Evolutionary conservation across 108 stramenopile species (phyloP).

Genomic region (Asterionellopsis glacialis): DNA sequence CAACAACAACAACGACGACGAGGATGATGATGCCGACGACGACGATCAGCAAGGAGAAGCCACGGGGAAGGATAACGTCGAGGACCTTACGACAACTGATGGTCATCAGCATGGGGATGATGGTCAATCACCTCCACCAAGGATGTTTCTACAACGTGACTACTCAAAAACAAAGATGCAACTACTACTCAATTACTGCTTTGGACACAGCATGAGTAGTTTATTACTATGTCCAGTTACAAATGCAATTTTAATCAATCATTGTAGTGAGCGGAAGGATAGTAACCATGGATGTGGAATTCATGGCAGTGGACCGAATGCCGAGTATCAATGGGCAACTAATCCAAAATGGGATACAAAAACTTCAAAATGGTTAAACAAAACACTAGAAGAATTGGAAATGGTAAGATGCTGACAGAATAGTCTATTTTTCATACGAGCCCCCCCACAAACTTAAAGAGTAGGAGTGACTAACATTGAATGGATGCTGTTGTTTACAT

Average conservation of each 20-base stretch:
- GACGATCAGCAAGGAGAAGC: slow-evolving; percentile 2
- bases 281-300: too few relatives aligned
- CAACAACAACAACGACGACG: slow-evolving; percentile 34
- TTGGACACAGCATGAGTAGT: slow-evolving; percentile 32
- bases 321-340: slow-evolving; percentile 43
- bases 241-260: slow-evolving; percentile 29
- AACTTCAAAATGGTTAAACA: slow-evolving; percentile 41
- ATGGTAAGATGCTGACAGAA: not conserved
- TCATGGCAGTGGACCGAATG: slow-evolving; percentile 31
- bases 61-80: slow-evolving; percentile 3
- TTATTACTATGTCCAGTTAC: slow-evolving; percentile 35
- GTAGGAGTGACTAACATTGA: too few relatives aligned
- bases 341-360: slow-evolving; percentile 34
- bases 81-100: too few relatives aligned
- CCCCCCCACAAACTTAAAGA: too few relatives aligned
- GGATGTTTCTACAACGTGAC: not conserved
- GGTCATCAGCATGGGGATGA: too few relatives aligned
- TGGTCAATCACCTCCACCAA: not conserved
- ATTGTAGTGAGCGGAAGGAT: slow-evolving; percentile 17
- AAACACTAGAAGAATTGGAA: slow-evolving; percentile 39
- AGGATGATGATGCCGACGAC: slow-evolving; percentile 1
- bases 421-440: too few relatives aligned
- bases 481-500: slow-evolving; percentile 22
- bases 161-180: slow-evolving; percentile 14
- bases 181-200: slow-evolving; percentile 48